Percentiles rank a stretch among this genome's conserved stretches.
Evolutionary conservation across 129 eudicot genomes (phyloP).

Genomic region (Centaurea solstitialis): DNA sequence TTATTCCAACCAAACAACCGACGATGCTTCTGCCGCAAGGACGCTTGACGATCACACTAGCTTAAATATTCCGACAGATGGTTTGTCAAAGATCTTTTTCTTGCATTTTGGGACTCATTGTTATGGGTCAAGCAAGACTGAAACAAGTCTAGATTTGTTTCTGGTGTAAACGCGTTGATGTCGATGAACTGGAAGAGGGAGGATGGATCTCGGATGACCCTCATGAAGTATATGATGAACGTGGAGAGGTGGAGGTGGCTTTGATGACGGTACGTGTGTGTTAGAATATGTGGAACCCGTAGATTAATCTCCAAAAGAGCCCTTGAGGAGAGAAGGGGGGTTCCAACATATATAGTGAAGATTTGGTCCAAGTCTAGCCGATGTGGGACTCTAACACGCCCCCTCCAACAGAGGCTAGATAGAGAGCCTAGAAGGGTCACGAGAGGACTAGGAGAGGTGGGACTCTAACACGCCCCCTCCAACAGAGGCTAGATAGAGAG

Average conservation of each 20-base stretch:
- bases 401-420: too few species aligned
- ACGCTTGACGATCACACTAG: slow-evolving; percentile 22
- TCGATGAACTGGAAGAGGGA: slow-evolving; percentile 61
- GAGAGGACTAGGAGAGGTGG: too few species aligned
- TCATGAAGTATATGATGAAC: slow-evolving; percentile 32
- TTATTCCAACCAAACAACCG: slow-evolving; percentile 48
- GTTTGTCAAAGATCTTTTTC: slow-evolving; percentile 35
- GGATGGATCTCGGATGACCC: slow-evolving; percentile 61
- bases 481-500: too few species aligned
- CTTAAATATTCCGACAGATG: slow-evolving; percentile 26
- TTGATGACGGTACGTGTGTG: slow-evolving; percentile 67
- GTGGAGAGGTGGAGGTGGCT: slow-evolving; percentile 37
- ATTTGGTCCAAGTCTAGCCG: too few species aligned
- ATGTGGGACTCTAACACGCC: too few species aligned
- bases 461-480: too few species aligned
- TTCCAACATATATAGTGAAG: too few species aligned
- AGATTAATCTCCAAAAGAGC: too few species aligned
- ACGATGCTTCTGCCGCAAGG: slow-evolving; percentile 38
- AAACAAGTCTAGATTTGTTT: slow-evolving; percentile 23
- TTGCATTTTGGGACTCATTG: slow-evolving; percentile 12
- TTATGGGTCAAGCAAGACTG: neutral
- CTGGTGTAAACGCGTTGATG: slow-evolving; percentile 43
- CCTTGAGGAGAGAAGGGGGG: too few species aligned
- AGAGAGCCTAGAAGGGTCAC: too few species aligned
- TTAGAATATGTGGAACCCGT: too few species aligned